Evolutionary conservation across 257 asterid genomes (phyloP).

Genomic region (Solanum microdontum): DNA sequence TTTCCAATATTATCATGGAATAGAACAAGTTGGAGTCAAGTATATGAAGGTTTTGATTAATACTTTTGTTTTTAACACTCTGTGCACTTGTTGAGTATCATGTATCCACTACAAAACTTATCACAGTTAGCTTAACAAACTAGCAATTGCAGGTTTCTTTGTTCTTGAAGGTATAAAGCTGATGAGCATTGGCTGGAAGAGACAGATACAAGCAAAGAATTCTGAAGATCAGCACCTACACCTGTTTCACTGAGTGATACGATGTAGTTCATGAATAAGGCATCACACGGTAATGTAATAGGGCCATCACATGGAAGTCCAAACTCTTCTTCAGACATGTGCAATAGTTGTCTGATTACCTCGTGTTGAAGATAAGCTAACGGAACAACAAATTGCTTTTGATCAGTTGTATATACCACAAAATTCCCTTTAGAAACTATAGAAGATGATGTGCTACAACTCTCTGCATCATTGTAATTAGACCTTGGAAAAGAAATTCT

Average conservation of each 20-base stretch:
- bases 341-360: slow-evolving; percentile 14
- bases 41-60: background rate
- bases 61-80: background rate
- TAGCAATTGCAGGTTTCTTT: background rate
- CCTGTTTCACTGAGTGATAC: slow-evolving; percentile 7
- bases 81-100: background rate
- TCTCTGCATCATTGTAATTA: background rate
- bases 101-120: background rate
- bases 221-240: slow-evolving; percentile 15
- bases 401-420: slow-evolving; percentile 18
- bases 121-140: background rate
- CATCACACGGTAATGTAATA: slow-evolving; percentile 17
- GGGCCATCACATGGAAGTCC: slow-evolving; percentile 3
- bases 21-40: background rate
- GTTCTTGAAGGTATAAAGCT: background rate
- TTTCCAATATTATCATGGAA: background rate
- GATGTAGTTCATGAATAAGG: background rate
- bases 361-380: slow-evolving; percentile 11
- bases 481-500: background rate
- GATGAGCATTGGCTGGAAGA: background rate
- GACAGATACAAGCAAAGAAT: slow-evolving; percentile 16
- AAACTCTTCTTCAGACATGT: slow-evolving; percentile 21
- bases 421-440: slow-evolving; percentile 23
- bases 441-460: background rate
- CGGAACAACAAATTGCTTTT: slow-evolving; percentile 15